Evolutionary conservation across 352 stramenopile species (phyloP).

Genomic region (Phytophthora hibernalis): DNA sequence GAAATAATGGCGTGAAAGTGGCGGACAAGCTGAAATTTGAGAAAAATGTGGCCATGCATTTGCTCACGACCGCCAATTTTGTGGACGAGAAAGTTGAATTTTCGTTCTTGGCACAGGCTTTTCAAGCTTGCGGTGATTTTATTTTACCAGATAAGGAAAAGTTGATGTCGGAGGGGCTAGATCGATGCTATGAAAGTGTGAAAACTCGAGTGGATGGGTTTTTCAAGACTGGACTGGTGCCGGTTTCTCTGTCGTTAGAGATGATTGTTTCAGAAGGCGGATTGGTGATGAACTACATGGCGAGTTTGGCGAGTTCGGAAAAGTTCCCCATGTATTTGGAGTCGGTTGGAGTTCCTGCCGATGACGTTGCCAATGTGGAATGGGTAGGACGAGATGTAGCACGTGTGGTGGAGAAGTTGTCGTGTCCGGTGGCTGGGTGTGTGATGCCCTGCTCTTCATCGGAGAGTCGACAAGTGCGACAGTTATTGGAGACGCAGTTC

Average conservation of each 20-base stretch:
- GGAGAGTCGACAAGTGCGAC: constrained; percentile 25
- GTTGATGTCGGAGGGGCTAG: constrained; percentile 39
- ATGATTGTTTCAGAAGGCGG: constrained; percentile 2
- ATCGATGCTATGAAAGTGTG: constrained; percentile 39
- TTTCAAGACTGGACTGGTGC: constrained; percentile 36
- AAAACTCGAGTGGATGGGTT: constrained; percentile 29
- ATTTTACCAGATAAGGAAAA: constrained; percentile 25
- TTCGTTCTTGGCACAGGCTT: constrained; percentile 21
- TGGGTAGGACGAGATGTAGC: constrained; percentile 31
- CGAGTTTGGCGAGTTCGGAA: constrained; percentile 22
- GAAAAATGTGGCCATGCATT: constrained; percentile 45
- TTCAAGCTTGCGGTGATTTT: constrained; percentile 12
- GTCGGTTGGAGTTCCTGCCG: constrained; percentile 25
- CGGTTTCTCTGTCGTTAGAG: constrained; percentile 36
- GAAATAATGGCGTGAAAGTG: background rate
- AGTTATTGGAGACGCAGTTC: constrained; percentile 38
- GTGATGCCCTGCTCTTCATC: constrained; percentile 32
- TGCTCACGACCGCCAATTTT: constrained; percentile 38
- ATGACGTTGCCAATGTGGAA: constrained; percentile 17
- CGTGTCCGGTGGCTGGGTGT: constrained; percentile 37
- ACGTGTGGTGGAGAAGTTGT: constrained; percentile 24
- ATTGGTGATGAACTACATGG: constrained; percentile 36
- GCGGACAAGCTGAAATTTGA: constrained; percentile 14
- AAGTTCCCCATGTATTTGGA: constrained; percentile 41
- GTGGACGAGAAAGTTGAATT: constrained; percentile 15